phyloP scores from a whole-genome alignment of 1,139 yeast genomes.

The Nakaseomyces kungkrabaensis region DNA sequence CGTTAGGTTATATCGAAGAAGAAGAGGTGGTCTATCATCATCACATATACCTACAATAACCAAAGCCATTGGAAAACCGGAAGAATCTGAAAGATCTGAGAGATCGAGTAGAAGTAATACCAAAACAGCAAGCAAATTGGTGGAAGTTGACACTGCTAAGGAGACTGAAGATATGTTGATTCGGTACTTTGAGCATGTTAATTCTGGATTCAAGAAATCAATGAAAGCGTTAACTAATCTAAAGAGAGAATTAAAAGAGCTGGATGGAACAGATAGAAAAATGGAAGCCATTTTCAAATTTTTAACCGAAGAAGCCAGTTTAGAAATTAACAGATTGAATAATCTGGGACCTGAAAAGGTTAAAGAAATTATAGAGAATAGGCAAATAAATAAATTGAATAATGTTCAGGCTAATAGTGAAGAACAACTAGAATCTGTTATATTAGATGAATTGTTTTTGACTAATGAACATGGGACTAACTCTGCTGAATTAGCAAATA shows the following conservation, averaged over 20 bases:
- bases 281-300: slow-evolving; percentile 16
- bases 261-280: slow-evolving; percentile 5
- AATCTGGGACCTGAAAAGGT: slow-evolving; percentile 9
- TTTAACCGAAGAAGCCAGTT: slow-evolving; percentile 16
- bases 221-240: slow-evolving; percentile 12
- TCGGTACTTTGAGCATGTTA: slow-evolving; percentile 15
- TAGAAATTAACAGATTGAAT: slow-evolving; percentile 17
- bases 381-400: background rate
- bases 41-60: background rate
- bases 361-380: background rate
- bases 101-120: background rate
- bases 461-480: background rate
- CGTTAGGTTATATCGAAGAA: background rate
- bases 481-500: slow-evolving; percentile 6
- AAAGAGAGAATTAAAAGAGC: slow-evolving; percentile 7
- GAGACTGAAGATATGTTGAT: slow-evolving; percentile 12
- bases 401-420: background rate
- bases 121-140: background rate
- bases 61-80: background rate
- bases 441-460: background rate
- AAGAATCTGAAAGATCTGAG: no score
- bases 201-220: slow-evolving; percentile 18
- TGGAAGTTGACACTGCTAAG: background rate
- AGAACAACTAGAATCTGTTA: background rate
- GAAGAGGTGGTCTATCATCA: background rate